Base-by-base conservation (phyloP, 2,329 filamentous ascomycete genomes). In the Neonectria sp. region DNA sequence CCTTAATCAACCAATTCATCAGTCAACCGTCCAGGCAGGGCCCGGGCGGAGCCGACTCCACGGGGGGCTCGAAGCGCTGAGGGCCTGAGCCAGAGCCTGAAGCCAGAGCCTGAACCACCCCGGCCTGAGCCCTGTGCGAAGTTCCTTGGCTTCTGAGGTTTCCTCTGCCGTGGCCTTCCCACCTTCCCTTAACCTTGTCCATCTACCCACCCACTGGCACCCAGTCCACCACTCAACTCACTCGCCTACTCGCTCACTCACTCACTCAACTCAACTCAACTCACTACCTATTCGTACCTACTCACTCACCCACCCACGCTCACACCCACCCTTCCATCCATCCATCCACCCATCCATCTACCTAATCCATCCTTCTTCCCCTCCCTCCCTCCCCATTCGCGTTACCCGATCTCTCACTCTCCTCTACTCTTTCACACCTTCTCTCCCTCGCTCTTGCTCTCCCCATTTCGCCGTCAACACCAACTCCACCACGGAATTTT, bases 1-100 rank as follows among this genome's bases (percentile, higher is more conserved):
- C 58, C 71, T 74, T 65, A 64, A 71, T 70, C 70, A 71, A 68
- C 59, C 67, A 61, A 65, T 65, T 40, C 37, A 40, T 40, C 64
- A 60, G 55, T 65, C 49, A 55, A 65, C 17, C 21, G 46, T 31
- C 48, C 2, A 27, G 27, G 21, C 40, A 35, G 25, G 33, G 24
- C 55, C 57, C 57, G 33, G 33, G 40, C 11, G n/a, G 12, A 33
- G 52, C 40, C 40, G n/a, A 45, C 37, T n/a, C 37, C 37, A 3
- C 37, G 37, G 37, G n/a, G 40, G n/a, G n/a, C n/a, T 45, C 40
- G 40, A 45, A 45, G 40, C 40, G 40, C 40, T 51, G 48, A 11
- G n/a, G 24, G 40, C 40, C 40, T 24, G 40, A 45, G 40, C 40
- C n/a, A 45, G n/a, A 45, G 17, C 40, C 40, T 24, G 40, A 40